These are phyloP conservation scores for Cicer yamashitae DNA, from an alignment of 306 rosid genomes.

Conservation along the genomic window DNA sequence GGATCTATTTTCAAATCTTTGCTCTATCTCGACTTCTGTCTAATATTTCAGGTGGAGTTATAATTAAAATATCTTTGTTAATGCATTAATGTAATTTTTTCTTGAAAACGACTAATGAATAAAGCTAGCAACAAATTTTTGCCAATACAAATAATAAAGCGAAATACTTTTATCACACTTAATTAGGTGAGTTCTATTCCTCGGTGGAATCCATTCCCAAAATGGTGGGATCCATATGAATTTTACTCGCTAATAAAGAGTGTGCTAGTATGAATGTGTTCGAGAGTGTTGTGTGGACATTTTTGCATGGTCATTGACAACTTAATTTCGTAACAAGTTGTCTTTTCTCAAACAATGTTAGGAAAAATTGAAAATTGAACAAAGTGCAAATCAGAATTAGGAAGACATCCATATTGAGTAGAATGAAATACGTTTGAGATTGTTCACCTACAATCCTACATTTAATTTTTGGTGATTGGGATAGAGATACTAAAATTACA, in stretches of 20 bases:
- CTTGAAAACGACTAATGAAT: neutral
- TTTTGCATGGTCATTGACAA: neutral
- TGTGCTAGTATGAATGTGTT: neutral
- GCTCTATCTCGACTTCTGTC: conserved; percentile 3
- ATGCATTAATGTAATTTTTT: neutral
- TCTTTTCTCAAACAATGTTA: neutral
- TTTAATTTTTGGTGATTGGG: conserved; percentile 14
- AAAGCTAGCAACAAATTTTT: neutral
- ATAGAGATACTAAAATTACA: neutral
- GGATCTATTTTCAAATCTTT: neutral
- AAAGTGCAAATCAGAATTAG: conserved; percentile 6
- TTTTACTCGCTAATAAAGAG: neutral
- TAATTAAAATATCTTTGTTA: neutral
- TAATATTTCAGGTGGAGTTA: conserved; percentile 20
- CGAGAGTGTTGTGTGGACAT: neutral
- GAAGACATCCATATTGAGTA: neutral
- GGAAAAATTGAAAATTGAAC: neutral
- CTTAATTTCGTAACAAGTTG: conserved; percentile 7
- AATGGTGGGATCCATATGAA: neutral
- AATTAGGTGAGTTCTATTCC: neutral
- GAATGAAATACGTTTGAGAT: conserved; percentile 16
- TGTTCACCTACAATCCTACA: neutral
- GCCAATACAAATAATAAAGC: neutral
- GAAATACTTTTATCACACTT: neutral
- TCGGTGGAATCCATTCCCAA: neutral